Evolutionary conservation across 257 asterid genomes (phyloP).

Genomic region (Rubia yunnanensis): DNA sequence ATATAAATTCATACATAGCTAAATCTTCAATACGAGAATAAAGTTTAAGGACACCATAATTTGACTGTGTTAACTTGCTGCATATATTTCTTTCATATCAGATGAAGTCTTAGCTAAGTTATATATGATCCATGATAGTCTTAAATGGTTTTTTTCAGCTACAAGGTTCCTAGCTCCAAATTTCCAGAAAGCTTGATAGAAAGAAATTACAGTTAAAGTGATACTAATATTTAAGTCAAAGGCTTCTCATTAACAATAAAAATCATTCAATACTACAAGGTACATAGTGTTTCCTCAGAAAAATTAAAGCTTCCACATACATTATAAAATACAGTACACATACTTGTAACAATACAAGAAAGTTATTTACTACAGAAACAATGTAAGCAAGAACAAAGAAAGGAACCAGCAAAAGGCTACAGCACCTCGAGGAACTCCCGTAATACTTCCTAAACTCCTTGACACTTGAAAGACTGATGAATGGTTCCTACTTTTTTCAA

Average conservation of each 20-base stretch:
- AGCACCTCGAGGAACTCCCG: neutral
- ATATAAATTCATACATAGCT: too few relatives aligned
- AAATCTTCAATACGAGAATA: too few relatives aligned
- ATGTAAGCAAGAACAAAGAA: neutral
- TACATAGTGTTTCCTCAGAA: neutral
- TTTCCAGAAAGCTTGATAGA: neutral
- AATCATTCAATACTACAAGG: too few relatives aligned
- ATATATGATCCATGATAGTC: neutral
- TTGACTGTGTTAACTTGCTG: too few relatives aligned
- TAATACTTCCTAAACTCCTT: neutral
- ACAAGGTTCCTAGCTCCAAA: neutral
- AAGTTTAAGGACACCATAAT: too few relatives aligned
- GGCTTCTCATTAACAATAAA: neutral
- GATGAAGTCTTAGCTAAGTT: neutral
- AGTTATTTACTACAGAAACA: neutral
- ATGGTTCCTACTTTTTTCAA: neutral
- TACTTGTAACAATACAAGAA: neutral
- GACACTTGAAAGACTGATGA: neutral
- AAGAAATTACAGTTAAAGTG: neutral
- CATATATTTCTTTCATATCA: too few relatives aligned
- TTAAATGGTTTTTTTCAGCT: neutral
- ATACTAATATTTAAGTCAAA: neutral
- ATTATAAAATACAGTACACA: neutral
- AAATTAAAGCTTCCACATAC: neutral
- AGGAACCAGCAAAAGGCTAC: neutral